Conservation (phyloP, 2,329 filamentous ascomycete genomes). For the Bipolaris zeicola region DNA sequence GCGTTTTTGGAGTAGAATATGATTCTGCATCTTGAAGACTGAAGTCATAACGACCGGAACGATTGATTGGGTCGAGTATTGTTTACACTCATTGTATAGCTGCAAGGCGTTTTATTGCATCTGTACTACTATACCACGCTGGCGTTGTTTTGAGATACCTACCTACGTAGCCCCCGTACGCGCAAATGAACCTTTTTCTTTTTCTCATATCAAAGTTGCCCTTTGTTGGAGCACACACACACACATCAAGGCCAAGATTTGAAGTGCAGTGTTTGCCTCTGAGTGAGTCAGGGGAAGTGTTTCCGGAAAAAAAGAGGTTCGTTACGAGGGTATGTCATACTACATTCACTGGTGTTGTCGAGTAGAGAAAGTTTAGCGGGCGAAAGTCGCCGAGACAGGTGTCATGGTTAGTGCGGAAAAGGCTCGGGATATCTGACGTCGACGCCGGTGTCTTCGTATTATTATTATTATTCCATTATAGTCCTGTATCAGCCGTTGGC, state of each 20-base stretch:
- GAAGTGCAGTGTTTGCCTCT: not conserved
- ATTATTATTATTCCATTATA: no score
- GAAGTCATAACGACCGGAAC: constrained; percentile 11
- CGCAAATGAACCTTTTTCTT: not conserved
- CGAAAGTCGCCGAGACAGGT: constrained; percentile 11
- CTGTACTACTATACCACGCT: constrained; percentile 16
- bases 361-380: constrained; percentile 21
- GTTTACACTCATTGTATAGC: constrained; percentile 13
- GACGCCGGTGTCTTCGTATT: not conserved
- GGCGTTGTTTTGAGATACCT: constrained; percentile 22
- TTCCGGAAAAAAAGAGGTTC: constrained; percentile 1
- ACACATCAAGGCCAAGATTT: not conserved
- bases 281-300: not conserved
- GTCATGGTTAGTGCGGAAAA: constrained; percentile 6
- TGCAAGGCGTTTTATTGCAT: constrained; percentile 13
- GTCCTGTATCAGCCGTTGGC: no score
- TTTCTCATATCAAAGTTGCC: not conserved
- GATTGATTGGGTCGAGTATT: constrained; percentile 4
- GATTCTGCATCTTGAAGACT: constrained; percentile 28
- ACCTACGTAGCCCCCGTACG: constrained; percentile 5
- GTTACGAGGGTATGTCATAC: constrained; percentile 3
- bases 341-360: constrained; percentile 9
- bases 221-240: not conserved
- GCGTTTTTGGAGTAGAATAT: constrained; percentile 36
- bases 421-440: constrained; percentile 6